phyloP scores from a whole-genome alignment of 2,329 filamentous ascomycete genomes.

The Aspergillus ochraceus region DNA sequence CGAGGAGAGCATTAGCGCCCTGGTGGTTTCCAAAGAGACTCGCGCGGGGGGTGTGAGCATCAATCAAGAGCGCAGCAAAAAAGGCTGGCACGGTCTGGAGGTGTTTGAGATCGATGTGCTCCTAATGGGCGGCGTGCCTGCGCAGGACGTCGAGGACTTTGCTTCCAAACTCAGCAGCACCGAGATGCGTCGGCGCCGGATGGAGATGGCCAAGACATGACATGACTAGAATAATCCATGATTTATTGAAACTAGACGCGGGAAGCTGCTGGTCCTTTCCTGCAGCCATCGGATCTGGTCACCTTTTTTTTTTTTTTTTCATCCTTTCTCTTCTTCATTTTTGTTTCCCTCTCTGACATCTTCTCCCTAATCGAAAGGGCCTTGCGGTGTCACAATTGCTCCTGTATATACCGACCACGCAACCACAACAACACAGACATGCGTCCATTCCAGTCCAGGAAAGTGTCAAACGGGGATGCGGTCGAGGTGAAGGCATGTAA shows the following conservation, averaged over 20 bases:
- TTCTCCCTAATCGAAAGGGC: background rate
- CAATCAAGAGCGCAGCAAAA: conserved; percentile 75
- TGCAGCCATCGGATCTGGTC: conserved; percentile 2
- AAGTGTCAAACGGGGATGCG: background rate
- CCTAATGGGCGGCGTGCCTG: conserved; percentile 62
- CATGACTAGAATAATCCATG: conserved; percentile 11
- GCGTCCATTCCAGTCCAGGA: background rate
- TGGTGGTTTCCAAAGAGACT: conserved; percentile 89
- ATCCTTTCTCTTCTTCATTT: background rate
- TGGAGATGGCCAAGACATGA: conserved; percentile 37
- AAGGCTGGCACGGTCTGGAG: conserved; percentile 73
- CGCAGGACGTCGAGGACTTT: conserved; percentile 59
- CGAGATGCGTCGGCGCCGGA: conserved; percentile 64
- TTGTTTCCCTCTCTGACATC: background rate
- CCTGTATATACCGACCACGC: background rate
- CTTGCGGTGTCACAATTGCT: background rate
- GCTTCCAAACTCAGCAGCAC: conserved; percentile 89
- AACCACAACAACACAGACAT: background rate
- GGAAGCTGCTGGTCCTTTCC: conserved; percentile 5
- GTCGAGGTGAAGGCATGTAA: background rate
- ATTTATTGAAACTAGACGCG: conserved; percentile 1
- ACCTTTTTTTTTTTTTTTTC: background rate
- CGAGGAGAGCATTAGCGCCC: conserved; percentile 71
- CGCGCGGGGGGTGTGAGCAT: conserved; percentile 78
- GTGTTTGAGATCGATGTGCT: conserved; percentile 90